A percentile compares a stretch with the other conserved stretches of the same genome.
phyloP scores from a whole-genome alignment of 768 basidiomycete genomes.

The Russula sp. region DNA sequence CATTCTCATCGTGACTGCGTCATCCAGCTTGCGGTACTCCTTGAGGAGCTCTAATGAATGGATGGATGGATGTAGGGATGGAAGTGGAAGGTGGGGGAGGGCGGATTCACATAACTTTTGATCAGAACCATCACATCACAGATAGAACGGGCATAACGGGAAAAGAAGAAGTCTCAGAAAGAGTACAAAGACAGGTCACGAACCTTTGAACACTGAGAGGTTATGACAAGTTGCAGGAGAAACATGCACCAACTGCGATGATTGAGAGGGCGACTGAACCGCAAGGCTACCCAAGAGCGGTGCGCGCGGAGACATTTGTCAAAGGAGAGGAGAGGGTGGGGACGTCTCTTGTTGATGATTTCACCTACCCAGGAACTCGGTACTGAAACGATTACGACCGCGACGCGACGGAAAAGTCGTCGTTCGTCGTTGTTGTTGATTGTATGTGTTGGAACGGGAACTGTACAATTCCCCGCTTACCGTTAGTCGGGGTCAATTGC shows the following conservation, averaged over 20 bases:
- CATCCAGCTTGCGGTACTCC: constrained; percentile 80
- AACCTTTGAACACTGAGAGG: constrained; percentile 76
- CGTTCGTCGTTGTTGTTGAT: neutral
- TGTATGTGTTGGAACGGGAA: neutral
- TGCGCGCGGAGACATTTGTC: constrained; percentile 38
- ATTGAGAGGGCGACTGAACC: constrained; percentile 58
- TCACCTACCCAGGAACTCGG: constrained; percentile 19
- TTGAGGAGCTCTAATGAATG: constrained; percentile 62
- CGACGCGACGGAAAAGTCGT: neutral
- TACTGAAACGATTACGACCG: neutral
- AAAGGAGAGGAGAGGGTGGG: neutral
- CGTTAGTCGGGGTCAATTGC: constrained; percentile 21
- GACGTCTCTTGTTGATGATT: neutral
- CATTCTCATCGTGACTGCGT: constrained; percentile 73
- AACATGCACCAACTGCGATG: constrained; percentile 66
- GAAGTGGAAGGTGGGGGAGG: no score
- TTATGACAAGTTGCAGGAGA: constrained; percentile 71
- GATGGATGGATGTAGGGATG: no score
- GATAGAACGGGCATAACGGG: constrained; percentile 9
- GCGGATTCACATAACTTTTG: constrained; percentile 4
- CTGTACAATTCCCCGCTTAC: neutral
- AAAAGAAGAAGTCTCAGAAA: neutral
- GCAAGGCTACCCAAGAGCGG: constrained; percentile 65
- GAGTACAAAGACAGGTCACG: constrained; percentile 1
- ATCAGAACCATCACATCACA: constrained; percentile 14